Conservation (phyloP, 2,329 filamentous ascomycete genomes). For the Juglanconis juglandina region DNA sequence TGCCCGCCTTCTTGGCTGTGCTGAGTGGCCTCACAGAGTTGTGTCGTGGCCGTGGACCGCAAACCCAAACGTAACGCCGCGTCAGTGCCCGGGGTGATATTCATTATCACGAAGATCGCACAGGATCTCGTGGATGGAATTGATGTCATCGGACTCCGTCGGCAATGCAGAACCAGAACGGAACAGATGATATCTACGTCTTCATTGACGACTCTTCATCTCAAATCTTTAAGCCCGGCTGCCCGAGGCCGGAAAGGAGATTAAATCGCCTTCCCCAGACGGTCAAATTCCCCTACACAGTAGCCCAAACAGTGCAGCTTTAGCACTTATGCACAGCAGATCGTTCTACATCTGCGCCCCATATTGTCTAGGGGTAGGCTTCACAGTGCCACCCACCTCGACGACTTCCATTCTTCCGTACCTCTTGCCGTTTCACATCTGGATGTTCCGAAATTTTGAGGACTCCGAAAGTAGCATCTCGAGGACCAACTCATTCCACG, state of each 20-base stretch:
- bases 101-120: neutral
- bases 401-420: neutral
- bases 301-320: too few species aligned
- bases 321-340: neutral
- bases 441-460: neutral
- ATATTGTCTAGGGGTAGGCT: neutral
- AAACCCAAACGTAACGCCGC: neutral
- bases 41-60: neutral
- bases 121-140: neutral
- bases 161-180: neutral
- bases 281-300: too few species aligned
- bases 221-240: too few species aligned
- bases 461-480: neutral
- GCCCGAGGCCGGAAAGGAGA: too few species aligned
- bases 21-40: neutral
- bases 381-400: neutral
- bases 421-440: too few species aligned
- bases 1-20: neutral
- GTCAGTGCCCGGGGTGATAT: conserved; percentile 14
- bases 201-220: too few species aligned
- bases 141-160: neutral
- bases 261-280: too few species aligned
- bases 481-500: neutral
- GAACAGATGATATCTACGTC: too few species aligned
- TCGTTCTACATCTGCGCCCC: neutral